Base-by-base conservation (phyloP, 106 monocot genomes). In the Xerophyta viscosa region DNA sequence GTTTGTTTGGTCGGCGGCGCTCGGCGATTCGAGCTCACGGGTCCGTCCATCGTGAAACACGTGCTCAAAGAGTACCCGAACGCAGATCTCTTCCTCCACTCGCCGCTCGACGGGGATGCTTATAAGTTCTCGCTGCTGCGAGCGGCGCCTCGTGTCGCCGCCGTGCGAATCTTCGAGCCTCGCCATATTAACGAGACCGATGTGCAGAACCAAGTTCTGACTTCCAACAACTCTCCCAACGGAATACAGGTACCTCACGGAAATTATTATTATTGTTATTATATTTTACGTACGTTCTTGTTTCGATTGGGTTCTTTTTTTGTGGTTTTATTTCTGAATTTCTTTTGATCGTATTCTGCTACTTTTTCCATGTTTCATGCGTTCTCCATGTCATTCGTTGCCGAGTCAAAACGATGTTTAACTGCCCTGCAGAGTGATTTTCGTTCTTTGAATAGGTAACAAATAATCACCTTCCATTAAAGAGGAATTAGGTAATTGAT, bases 1-100 rank as follows among this genome's bases (percentile, higher is more conserved):
- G 48, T 96, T 5, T 96, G 89, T 46, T 64, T 96, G 4, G 89
- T 96, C 2, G 96, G 96, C 15, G 96, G 96, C 9, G 89, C 96
- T 0, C 45, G 96, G 60, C 60, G 82, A 67, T 96, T 96, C 65
- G 96, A 96, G 68, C 82, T 96, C 31, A 89, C 96, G 8, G 96
- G 89, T 1, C 85, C 89, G 20, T 86, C 96, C 29, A 96, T 96
- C 55, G 26, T 82, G 31, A 72, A 64, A 69, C 65, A 89, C 65
- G 4, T 96, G 3, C 50, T 96, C 22, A 8, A 37, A 15, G 64
- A 68, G 55, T 80, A 77, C 27, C 74, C 74, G 11, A 48, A 37
- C 24, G 74, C 81, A 1, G 94, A 96, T 49, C 64, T 96, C 21
- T 96, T 96, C 65, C 76, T 96, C 13, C 69, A 96, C 48, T 59